phyloP scores from a whole-genome alignment of 106 monocot genomes.

The Apostasia ramifera region DNA sequence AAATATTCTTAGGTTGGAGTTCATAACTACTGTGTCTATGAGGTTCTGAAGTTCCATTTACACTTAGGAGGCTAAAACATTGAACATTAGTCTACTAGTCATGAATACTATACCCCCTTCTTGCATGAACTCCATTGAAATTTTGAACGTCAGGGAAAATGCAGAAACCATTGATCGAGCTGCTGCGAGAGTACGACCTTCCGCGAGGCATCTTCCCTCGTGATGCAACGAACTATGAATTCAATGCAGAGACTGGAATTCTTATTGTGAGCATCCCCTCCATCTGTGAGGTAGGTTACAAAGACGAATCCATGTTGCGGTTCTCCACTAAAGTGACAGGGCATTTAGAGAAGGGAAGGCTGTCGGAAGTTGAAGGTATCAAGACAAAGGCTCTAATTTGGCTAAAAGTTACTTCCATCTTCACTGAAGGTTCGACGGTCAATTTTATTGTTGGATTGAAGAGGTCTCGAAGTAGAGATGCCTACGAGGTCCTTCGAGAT shows the following conservation, averaged over 20 bases:
- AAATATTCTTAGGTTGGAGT: too few species aligned
- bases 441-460: conserved; percentile 44
- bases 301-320: conserved; percentile 53
- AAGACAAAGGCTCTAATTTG: conserved; percentile 74
- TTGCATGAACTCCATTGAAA: too few species aligned
- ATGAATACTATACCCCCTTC: too few species aligned
- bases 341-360: conserved; percentile 60
- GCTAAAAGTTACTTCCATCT: conserved; percentile 41
- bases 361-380: conserved; percentile 52
- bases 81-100: too few species aligned
- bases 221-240: conserved; percentile 48
- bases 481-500: conserved; percentile 51
- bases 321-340: conserved; percentile 53
- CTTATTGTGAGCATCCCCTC: conserved; percentile 51
- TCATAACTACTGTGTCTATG: too few species aligned
- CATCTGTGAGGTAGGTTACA: conserved; percentile 62
- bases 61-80: too few species aligned
- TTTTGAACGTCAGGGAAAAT: conserved; percentile 36
- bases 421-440: conserved; percentile 56
- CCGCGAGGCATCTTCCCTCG: conserved; percentile 65
- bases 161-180: conserved; percentile 67
- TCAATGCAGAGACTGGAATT: conserved; percentile 42
- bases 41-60: too few species aligned
- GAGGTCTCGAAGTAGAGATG: conserved; percentile 42
- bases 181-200: conserved; percentile 59